Evolutionary conservation across 352 stramenopile genomes (phyloP).

Genomic region (Phytophthora aleatoria): DNA sequence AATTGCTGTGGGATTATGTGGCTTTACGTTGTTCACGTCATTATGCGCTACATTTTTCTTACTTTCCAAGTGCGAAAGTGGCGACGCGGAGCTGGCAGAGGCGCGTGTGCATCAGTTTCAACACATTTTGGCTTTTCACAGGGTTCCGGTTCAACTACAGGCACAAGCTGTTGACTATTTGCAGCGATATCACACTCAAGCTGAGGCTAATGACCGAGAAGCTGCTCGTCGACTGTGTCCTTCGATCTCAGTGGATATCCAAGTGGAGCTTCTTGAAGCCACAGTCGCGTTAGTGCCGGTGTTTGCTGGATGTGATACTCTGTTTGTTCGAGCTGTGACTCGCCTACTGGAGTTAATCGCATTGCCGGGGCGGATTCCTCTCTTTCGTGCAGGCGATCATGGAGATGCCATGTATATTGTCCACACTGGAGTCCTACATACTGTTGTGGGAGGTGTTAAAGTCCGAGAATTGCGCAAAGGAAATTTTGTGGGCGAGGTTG

Average conservation of each 20-base stretch:
- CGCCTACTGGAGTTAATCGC: conserved; percentile 62
- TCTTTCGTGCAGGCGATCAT: conserved; percentile 63
- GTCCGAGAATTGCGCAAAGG: conserved; percentile 71
- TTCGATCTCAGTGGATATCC: conserved; percentile 75
- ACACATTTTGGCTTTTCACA: conserved; percentile 70
- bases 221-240: conserved; percentile 62
- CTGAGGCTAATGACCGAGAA: conserved; percentile 66
- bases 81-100: conserved; percentile 56
- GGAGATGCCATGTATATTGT: conserved; percentile 80
- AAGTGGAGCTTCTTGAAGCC: conserved; percentile 60
- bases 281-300: conserved; percentile 63
- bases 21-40: conserved; percentile 74
- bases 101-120: conserved; percentile 72
- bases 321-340: conserved; percentile 66
- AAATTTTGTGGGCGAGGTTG: conserved; percentile 70
- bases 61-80: conserved; percentile 71
- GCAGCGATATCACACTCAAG: conserved; percentile 68
- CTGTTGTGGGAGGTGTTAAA: conserved; percentile 63
- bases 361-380: conserved; percentile 54
- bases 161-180: conserved; percentile 65
- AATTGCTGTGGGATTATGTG: conserved; percentile 55
- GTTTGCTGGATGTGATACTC: conserved; percentile 56
- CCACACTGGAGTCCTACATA: conserved; percentile 64
- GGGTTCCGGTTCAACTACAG: conserved; percentile 53
- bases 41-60: conserved; percentile 79